Evolutionary conservation across 2,329 filamentous ascomycete species (phyloP).

Genomic region (Epichloe hybrida): DNA sequence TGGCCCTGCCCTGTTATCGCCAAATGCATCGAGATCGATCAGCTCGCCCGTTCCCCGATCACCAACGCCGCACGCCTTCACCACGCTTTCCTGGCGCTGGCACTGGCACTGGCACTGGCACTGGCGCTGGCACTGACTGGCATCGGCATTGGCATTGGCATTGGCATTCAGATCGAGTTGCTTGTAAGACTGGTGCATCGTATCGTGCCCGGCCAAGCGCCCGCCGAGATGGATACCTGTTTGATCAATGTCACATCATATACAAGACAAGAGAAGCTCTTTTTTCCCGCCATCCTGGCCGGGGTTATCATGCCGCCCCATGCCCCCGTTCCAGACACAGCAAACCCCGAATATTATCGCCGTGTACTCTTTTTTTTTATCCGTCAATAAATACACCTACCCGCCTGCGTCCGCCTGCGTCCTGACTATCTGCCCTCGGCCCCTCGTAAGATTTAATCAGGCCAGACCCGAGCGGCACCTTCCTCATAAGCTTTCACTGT

Average conservation of each 20-base stretch:
- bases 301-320: too few relatives aligned
- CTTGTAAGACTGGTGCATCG: not conserved
- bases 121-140: too few relatives aligned
- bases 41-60: constrained; percentile 3
- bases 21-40: constrained; percentile 6
- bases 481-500: not conserved
- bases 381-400: not conserved
- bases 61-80: not conserved
- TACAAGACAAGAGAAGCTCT: not conserved
- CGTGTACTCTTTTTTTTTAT: fast-evolving
- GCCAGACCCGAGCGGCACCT: not conserved
- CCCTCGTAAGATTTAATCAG: not conserved
- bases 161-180: too few relatives aligned
- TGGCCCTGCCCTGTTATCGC: not conserved
- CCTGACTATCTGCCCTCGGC: not conserved
- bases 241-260: not conserved
- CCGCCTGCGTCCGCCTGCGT: too few relatives aligned
- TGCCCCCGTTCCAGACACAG: too few relatives aligned
- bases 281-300: not conserved
- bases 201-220: not conserved
- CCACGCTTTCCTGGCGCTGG: too few relatives aligned
- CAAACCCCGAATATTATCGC: too few relatives aligned
- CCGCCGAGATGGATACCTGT: not conserved
- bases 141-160: too few relatives aligned
- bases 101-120: too few relatives aligned